Base-by-base conservation (phyloP, 208 protist species). In the Leishmania guyanensis region DNA sequence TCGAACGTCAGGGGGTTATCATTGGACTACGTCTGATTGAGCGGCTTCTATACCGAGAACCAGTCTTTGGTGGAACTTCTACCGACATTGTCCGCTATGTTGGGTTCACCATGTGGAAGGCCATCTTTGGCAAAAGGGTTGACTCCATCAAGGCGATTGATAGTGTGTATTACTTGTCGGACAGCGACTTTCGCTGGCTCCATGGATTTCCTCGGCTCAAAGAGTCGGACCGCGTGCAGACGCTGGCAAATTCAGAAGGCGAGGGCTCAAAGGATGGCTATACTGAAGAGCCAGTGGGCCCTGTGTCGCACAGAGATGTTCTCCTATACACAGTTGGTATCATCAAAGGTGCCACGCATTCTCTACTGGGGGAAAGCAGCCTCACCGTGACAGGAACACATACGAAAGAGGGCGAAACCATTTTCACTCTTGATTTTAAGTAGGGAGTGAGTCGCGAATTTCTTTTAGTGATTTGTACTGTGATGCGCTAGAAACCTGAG, bases 31-130 rank as follows among this genome's bases (percentile, higher is more conserved):
- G 91, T 29, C 75, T 96, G 26, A 78, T 91, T 1, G 94, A 97
- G 66, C 88, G 94, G 16, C 86, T 97, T 60, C 71, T 97, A 64
- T 95, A 91, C 78, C 87, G 91, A 22, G 92, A 95, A 78, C 86
- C 88, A 22, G 82, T 87, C 60, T 90, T 95, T 86, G 85, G 85
- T 50, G 84, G 82, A 20, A 86, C 87, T 14, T 86, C 92, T n/a
- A 80, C 87, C 26, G 91, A 93, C 54, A 86, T 96, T 60, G 87
- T 88, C 29, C 88, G 91, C 17, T 96, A 93, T 84, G 80, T 96
- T 3, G 94, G 89, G 0, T 88, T 88, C 56, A 88, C 87, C 5
- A 76, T 96, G 74, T 97, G 94, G 93, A 88, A 86, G 43, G 79
- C 89, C 20, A 82, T 90, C 17, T 96, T 95, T 84, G 94, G 94